Evolutionary conservation across 345 rosid genomes (phyloP).

Genomic region (Camelina laxa): DNA sequence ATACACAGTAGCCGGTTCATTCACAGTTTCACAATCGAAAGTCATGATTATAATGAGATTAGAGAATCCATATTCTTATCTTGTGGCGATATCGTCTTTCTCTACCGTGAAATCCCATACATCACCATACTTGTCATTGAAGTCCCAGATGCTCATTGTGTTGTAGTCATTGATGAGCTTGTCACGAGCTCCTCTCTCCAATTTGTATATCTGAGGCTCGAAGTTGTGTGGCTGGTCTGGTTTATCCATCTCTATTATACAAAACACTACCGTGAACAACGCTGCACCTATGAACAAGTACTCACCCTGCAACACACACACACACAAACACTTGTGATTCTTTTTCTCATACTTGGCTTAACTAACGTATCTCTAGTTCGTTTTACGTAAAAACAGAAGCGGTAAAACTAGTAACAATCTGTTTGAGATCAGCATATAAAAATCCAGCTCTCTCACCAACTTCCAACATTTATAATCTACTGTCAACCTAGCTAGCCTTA

Average conservation of each 20-base stretch:
- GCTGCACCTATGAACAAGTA: conserved; percentile 85
- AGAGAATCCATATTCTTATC: conserved; percentile 41
- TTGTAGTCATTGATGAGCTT: conserved; percentile 86
- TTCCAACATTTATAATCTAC: not conserved
- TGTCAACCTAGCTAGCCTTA: not conserved
- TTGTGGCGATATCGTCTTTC: conserved; percentile 64
- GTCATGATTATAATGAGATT: conserved; percentile 1
- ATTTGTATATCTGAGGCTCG: conserved; percentile 86
- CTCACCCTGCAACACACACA: conserved; percentile 60
- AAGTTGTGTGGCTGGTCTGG: conserved; percentile 93
- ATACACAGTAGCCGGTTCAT: conserved; percentile 19
- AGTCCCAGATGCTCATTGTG: conserved; percentile 88
- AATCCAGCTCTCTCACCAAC: not conserved
- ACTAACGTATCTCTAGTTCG: not conserved
- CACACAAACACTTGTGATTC: conserved; percentile 11
- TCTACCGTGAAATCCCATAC: conserved; percentile 86
- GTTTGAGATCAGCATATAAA: not conserved
- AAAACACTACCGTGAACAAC: conserved; percentile 62
- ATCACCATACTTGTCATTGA: conserved; percentile 89
- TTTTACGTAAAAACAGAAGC: not conserved
- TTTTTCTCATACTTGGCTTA: conserved; percentile 4
- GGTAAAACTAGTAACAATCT: not conserved
- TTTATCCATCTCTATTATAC: conserved; percentile 87
- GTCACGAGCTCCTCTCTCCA: conserved; percentile 91
- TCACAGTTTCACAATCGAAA: conserved; percentile 12